These are phyloP conservation scores for Colletotrichum lentis DNA, from an alignment of 2,329 filamentous ascomycete genomes.

Conservation along the genomic window DNA sequence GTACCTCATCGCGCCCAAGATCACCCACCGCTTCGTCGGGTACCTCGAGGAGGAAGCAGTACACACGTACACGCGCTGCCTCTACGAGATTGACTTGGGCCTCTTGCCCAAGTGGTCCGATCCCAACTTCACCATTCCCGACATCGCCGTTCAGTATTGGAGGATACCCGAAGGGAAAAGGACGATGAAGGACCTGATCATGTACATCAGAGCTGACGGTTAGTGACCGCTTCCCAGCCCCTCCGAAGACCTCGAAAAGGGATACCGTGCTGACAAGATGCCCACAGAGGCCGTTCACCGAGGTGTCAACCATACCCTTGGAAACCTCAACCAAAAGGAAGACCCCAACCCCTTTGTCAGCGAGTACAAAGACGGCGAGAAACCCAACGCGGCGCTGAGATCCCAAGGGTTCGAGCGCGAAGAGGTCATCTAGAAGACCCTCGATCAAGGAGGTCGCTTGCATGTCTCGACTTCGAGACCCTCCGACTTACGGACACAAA, in stretches of 20 bases:
- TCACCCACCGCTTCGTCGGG: constrained; percentile 93
- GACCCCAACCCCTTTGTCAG: constrained; percentile 95
- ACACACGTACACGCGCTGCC: constrained; percentile 89
- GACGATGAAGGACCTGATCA: constrained; percentile 84
- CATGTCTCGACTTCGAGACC: not conserved
- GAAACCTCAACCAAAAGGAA: constrained; percentile 82
- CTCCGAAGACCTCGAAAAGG: not conserved
- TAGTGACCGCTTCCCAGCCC: constrained; percentile 1
- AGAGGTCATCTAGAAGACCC: constrained; percentile 70
- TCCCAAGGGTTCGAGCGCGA: constrained; percentile 82
- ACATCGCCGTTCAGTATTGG: constrained; percentile 93
- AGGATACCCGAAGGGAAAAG: constrained; percentile 85
- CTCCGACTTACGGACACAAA: not conserved
- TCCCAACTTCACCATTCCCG: constrained; percentile 76
- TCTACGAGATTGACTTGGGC: constrained; percentile 87
- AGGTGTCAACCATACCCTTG: constrained; percentile 94
- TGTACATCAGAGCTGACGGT: constrained; percentile 84
- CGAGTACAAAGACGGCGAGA: constrained; percentile 75
- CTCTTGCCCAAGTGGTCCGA: constrained; percentile 81
- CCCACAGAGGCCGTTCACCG: constrained; percentile 79
- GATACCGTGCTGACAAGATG: not conserved
- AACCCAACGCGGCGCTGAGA: constrained; percentile 72
- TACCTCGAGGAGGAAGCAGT: constrained; percentile 98
- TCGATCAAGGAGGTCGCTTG: not conserved
- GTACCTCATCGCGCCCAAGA: constrained; percentile 86